Evolutionary conservation across 179 eudicot species (phyloP).

Genomic region (Heliamphora pulchella): DNA sequence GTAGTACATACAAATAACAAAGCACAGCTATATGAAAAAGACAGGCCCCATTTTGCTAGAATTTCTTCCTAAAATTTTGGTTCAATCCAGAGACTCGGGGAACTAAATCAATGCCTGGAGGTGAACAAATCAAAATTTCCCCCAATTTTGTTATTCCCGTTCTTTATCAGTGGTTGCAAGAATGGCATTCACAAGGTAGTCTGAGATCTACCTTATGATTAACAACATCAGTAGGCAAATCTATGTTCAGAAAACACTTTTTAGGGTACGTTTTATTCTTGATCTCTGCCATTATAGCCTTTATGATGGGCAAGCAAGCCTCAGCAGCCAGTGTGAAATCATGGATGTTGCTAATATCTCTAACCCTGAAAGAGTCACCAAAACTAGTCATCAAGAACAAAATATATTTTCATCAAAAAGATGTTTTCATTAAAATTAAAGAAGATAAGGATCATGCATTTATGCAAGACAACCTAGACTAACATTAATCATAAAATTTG

Average conservation of each 20-base stretch:
- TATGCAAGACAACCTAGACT: background rate
- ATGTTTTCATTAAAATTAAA: background rate
- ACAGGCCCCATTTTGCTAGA: background rate
- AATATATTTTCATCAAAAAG: background rate
- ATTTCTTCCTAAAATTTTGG: background rate
- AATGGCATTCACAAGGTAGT: background rate
- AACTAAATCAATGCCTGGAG: background rate
- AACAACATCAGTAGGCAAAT: conserved; percentile 65
- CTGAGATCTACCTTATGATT: conserved; percentile 59
- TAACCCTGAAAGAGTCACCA: conserved; percentile 45
- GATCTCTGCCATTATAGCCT: conserved; percentile 50
- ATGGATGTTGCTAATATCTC: conserved; percentile 52
- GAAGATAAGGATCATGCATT: background rate
- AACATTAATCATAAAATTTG: background rate
- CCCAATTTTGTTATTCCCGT: background rate
- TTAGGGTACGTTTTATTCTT: conserved; percentile 51
- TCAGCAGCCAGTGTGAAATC: conserved; percentile 75
- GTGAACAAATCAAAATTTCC: background rate
- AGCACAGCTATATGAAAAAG: background rate
- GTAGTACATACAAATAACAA: background rate
- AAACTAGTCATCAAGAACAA: background rate
- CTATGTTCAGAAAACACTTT: conserved; percentile 72
- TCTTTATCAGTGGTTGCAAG: background rate
- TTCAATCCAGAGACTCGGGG: background rate
- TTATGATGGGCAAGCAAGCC: conserved; percentile 80